Conservation (phyloP, 2,329 filamentous ascomycete genomes). For the Malbranchea zuffiana region DNA sequence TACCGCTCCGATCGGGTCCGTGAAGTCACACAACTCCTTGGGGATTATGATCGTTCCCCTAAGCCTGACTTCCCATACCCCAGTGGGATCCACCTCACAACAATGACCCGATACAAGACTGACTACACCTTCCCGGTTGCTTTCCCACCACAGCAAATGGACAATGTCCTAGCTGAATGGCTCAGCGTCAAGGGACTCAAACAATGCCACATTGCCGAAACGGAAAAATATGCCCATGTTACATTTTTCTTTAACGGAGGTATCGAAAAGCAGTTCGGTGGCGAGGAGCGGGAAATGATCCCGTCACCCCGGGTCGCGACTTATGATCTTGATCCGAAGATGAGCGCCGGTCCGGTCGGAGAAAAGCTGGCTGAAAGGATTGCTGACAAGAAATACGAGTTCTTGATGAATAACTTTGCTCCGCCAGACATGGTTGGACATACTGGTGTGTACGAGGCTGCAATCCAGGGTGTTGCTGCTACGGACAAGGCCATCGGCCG, state of each 20-base stretch:
- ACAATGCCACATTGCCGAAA: conserved; percentile 96
- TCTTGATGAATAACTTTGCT: conserved; percentile 99
- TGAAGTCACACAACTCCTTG: conserved; percentile 89
- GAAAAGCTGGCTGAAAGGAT: conserved; percentile 84
- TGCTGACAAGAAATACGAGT: conserved; percentile 74
- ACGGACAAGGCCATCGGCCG: conserved; percentile 90
- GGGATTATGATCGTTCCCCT: conserved; percentile 82
- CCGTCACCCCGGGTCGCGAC: conserved; percentile 90
- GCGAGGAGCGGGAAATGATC: conserved; percentile 87
- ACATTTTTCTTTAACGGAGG: conserved; percentile 99
- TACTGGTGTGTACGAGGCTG: conserved; percentile 93
- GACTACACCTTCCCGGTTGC: conserved; percentile 88
- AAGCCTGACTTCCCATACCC: conserved; percentile 87
- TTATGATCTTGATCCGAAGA: conserved; percentile 89
- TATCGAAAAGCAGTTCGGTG: conserved; percentile 88
- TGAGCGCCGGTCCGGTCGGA: conserved; percentile 85
- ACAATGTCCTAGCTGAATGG: conserved; percentile 96
- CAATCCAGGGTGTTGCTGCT: conserved; percentile 68
- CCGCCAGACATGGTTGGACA: conserved; percentile 99
- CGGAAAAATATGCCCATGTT: conserved; percentile 98
- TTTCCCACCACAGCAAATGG: conserved; percentile 91
- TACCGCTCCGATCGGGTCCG: conserved; percentile 96
- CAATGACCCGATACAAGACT: conserved; percentile 97
- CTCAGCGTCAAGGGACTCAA: conserved; percentile 76
- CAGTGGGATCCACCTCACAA: conserved; percentile 74